These are phyloP conservation scores for Spatholobus suberectus DNA, from an alignment of 306 rosid species.

Conservation along the genomic window DNA sequence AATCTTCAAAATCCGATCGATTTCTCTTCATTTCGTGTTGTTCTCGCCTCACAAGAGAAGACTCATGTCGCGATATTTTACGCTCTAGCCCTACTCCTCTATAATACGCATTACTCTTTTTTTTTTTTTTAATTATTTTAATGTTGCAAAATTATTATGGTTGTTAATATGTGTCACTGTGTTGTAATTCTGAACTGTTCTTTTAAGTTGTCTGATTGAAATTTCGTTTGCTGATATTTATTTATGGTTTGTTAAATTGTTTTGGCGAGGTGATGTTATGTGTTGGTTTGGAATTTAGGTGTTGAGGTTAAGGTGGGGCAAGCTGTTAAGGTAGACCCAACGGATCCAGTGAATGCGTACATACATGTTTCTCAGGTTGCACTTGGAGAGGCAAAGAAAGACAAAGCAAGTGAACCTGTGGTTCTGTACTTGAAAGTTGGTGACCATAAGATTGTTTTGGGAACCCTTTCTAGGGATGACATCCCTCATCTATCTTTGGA, in stretches of 20 bases:
- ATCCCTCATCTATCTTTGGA: conserved; percentile 72
- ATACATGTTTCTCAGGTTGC: conserved; percentile 91
- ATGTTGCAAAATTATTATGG: neutral
- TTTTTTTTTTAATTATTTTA: neutral
- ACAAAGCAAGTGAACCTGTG: conserved; percentile 55
- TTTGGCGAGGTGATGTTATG: neutral
- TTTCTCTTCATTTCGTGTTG: neutral
- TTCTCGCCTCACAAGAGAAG: neutral
- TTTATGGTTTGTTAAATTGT: neutral
- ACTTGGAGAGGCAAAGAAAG: conserved; percentile 69
- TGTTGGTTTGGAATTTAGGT: conserved; percentile 52
- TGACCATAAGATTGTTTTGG: conserved; percentile 68
- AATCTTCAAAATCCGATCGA: neutral
- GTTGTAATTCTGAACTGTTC: neutral
- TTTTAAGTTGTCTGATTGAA: neutral
- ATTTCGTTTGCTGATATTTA: neutral
- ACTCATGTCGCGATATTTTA: neutral
- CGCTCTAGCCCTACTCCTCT: neutral
- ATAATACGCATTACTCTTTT: neutral
- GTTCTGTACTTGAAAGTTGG: conserved; percentile 54
- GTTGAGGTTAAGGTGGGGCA: conserved; percentile 85
- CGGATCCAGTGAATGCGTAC: neutral
- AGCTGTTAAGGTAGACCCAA: conserved; percentile 53
- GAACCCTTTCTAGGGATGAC: conserved; percentile 60
- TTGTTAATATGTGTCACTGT: neutral